Evolutionary conservation across 305 asterid genomes (phyloP), one percentile per base, ranked within the genome.

Genomic region (Stenogyne calaminthoides): DNA sequence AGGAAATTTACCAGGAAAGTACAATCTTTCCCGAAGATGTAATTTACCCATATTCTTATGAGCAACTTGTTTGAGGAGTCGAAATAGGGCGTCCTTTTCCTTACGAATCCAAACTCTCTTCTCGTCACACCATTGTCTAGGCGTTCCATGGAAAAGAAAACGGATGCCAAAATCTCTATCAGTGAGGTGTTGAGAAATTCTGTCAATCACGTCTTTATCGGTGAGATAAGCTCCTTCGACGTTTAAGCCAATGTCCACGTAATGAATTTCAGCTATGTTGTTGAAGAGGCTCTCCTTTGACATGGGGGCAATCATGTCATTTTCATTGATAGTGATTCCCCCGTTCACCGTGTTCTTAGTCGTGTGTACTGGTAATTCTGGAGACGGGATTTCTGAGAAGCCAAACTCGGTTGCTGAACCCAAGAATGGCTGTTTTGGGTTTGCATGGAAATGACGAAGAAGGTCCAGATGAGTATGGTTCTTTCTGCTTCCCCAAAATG

Each of bases 211-310:
- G 40, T 92, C 96, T 79, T 76, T 69, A 77, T 84, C 75, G 12
- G 89, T 89, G 67, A 92, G 82, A 81, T 92, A 95, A 44, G 98
- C 98, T 61, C 99, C 98, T 54, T 82, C 64, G 0, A 82, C 37
- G 86, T 95, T 95, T 73, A 95, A 78, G 22, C 99, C 99, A 32
- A 95, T 98, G 59, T 95, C 99, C 79, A 95, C 91, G 36, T 95
- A 95, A 77, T 95, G 99, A 71, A 95, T 74, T 76, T 95, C 99
- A 9, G 90, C 70, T 80, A 91, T 71, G 83, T 96, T 95, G 85
- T 82, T 81, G 67, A 94, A 85, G 56, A 94, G 80, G 72, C 63
- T 62, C 65, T 88, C 95, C 84, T 82, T 94, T 27, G 97, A 84
- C 15, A 83, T 73, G 76, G 99, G 96, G 18, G 85, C 77, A 52